phyloP scores from a whole-genome alignment of 805 yeast species.

The Lipomyces spencermartinsiae region DNA sequence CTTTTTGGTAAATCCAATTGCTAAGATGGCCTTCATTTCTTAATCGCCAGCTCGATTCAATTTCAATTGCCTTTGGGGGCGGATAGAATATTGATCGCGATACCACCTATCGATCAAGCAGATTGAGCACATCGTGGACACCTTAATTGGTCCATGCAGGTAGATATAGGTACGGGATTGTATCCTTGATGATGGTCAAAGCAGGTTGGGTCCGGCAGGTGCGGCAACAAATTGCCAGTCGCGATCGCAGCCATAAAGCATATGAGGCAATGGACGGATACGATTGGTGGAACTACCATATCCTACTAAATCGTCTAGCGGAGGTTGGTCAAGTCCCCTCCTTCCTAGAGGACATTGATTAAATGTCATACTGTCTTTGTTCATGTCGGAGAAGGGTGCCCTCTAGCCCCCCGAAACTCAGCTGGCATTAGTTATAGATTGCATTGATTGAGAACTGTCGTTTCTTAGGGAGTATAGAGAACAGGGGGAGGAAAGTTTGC shows the following conservation, averaged over 20 bases:
- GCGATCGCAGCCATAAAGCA: neutral
- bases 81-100: neutral
- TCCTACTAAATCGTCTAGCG: neutral
- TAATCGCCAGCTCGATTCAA: no score
- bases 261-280: neutral
- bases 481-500: no score
- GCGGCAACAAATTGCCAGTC: neutral
- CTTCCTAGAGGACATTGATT: no score
- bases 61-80: no score
- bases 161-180: neutral
- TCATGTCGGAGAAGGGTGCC: neutral
- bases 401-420: no score
- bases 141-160: neutral
- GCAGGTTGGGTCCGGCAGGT: neutral
- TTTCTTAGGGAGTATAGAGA: no score
- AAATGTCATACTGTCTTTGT: neutral
- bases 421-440: no score
- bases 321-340: neutral
- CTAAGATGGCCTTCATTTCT: neutral
- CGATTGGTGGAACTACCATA: neutral
- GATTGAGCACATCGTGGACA: neutral
- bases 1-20: neutral
- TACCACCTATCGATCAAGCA: neutral
- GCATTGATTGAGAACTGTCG: no score
- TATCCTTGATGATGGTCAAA: neutral